Conservation (phyloP, 1,284 basidiomycete genomes). For the Salmacisia buchloeana region DNA sequence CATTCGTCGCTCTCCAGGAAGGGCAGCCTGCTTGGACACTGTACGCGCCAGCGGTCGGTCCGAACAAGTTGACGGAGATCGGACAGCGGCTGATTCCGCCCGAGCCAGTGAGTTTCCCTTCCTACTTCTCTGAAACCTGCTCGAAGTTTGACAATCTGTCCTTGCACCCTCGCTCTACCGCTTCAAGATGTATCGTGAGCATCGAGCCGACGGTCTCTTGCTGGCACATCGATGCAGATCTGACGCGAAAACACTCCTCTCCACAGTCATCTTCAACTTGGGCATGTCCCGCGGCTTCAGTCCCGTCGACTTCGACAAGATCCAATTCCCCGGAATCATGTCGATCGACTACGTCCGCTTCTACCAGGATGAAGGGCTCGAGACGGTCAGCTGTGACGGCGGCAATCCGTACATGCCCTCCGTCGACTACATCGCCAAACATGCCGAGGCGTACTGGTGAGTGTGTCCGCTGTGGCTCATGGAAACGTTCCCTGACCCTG, state of each 20-base stretch:
- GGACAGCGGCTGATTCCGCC: background rate
- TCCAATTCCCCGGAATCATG: constrained; percentile 31
- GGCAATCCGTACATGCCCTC: background rate
- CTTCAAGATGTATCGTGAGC: constrained; percentile 6
- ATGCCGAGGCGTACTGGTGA: constrained; percentile 3
- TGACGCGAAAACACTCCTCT: no score
- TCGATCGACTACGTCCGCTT: constrained; percentile 29
- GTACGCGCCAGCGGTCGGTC: background rate
- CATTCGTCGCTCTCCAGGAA: no score
- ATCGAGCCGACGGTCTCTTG: background rate
- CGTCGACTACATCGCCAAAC: background rate
- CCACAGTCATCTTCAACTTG: constrained; percentile 1
- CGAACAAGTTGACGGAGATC: constrained; percentile 1
- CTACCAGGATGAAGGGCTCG: background rate
- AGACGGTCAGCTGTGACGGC: background rate
- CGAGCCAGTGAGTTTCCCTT: background rate
- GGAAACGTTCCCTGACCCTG: no score
- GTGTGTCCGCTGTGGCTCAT: no score
- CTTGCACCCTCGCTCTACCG: background rate
- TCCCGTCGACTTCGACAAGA: constrained; percentile 26
- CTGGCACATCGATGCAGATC: no score
- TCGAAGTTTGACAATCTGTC: background rate
- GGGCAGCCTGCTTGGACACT: background rate
- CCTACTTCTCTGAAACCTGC: background rate
- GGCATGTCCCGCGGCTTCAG: constrained; percentile 35